Evolutionary conservation across 1,139 yeast species (phyloP).

Genomic region (Yamadazyma conglobata): DNA sequence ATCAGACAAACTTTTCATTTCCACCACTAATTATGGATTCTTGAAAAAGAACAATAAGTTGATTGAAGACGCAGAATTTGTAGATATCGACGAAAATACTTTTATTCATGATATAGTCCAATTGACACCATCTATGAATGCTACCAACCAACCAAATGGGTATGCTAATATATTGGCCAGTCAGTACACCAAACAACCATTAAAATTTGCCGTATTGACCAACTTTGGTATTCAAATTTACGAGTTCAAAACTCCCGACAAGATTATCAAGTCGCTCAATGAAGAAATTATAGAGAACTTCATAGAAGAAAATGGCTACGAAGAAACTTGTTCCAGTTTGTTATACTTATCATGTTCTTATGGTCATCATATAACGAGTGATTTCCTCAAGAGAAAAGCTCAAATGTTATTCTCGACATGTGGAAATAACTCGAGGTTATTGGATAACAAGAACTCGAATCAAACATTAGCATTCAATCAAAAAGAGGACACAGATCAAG

Average conservation of each 20-base stretch:
- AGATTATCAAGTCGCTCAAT: slow-evolving; percentile 64
- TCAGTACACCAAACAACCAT: slow-evolving; percentile 63
- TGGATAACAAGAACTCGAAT: slow-evolving; percentile 18
- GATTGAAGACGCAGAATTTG: slow-evolving; percentile 78
- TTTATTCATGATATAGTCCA: slow-evolving; percentile 70
- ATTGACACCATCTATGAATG: slow-evolving; percentile 66
- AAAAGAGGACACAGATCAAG: slow-evolving; percentile 50
- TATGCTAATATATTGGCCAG: slow-evolving; percentile 81
- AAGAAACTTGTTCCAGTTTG: slow-evolving; percentile 85
- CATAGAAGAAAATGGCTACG: slow-evolving; percentile 48
- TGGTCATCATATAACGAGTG: slow-evolving; percentile 50
- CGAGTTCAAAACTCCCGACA: slow-evolving; percentile 75
- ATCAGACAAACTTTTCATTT: slow-evolving; percentile 59
- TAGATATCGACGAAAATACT: slow-evolving; percentile 43
- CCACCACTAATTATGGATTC: slow-evolving; percentile 82
- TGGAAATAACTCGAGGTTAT: slow-evolving; percentile 51
- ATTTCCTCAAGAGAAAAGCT: slow-evolving; percentile 45
- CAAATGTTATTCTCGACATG: slow-evolving; percentile 52
- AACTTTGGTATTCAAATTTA: slow-evolving; percentile 73
- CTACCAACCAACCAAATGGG: slow-evolving; percentile 71
- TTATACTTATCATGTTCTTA: slow-evolving; percentile 77
- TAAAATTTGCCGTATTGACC: slow-evolving; percentile 79
- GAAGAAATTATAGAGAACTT: slow-evolving; percentile 53
- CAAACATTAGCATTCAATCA: slow-evolving; percentile 8
- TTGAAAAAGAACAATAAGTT: slow-evolving; percentile 67